These are phyloP conservation scores for Butyriboletus loyo DNA, from an alignment of 768 basidiomycete genomes.

Conservation along the genomic window DNA sequence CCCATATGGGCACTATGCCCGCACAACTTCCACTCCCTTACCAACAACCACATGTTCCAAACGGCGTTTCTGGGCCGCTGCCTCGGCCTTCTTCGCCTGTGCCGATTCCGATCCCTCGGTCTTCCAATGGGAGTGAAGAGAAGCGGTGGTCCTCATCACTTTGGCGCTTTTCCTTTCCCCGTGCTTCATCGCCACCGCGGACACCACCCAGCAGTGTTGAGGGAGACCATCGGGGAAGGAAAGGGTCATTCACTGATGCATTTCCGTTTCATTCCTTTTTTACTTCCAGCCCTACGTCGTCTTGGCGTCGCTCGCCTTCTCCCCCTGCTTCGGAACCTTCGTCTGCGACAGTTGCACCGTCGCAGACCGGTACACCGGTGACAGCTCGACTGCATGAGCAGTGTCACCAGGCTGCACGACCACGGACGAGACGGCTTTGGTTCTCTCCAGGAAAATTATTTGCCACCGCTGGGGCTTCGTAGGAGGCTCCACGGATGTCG, in stretches of 20 bases:
- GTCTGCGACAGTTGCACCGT: slow-evolving; percentile 29
- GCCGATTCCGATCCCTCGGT: slow-evolving; percentile 29
- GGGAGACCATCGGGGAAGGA: slow-evolving; percentile 25
- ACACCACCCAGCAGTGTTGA: slow-evolving; percentile 19
- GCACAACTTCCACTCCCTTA: slow-evolving; percentile 10
- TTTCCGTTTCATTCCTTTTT: slow-evolving; percentile 45
- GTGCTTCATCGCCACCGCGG: slow-evolving; percentile 28
- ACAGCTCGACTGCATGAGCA: slow-evolving; percentile 30
- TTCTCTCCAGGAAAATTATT: slow-evolving; percentile 54
- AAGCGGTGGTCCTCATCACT: slow-evolving; percentile 35
- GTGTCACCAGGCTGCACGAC: slow-evolving; percentile 33
- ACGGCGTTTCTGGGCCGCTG: slow-evolving; percentile 10
- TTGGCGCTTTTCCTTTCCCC: slow-evolving; percentile 36
- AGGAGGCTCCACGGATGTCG: slow-evolving; percentile 10
- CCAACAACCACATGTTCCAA: slow-evolving; percentile 10
- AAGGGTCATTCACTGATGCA: slow-evolving; percentile 37
- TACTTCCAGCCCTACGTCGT: slow-evolving; percentile 29
- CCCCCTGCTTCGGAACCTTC: slow-evolving; percentile 37
- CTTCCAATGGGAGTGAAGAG: slow-evolving; percentile 30
- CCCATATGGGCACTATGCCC: slow-evolving; percentile 4
- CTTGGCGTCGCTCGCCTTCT: slow-evolving; percentile 39
- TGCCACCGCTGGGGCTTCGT: slow-evolving; percentile 39
- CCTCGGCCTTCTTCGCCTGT: slow-evolving; percentile 29
- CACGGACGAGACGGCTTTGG: slow-evolving; percentile 49
- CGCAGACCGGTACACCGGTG: slow-evolving; percentile 8